phyloP scores from a whole-genome alignment of 352 stramenopile genomes.

The Peronospora tabacina region DNA sequence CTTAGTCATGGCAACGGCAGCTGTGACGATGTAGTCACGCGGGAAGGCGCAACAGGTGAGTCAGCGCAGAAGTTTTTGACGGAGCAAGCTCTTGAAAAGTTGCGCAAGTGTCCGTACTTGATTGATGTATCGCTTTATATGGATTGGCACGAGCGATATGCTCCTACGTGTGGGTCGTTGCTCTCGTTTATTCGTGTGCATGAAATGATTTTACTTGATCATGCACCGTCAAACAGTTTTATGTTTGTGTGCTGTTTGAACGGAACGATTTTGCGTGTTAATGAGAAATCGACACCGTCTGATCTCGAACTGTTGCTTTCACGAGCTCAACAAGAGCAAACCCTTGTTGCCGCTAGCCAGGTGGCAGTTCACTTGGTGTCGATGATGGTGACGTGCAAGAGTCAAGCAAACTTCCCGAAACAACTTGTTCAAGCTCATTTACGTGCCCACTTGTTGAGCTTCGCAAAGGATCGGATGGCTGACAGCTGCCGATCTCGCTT shows the following conservation, averaged over 20 bases:
- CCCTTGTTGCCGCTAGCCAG: constrained; percentile 16
- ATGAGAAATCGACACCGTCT: constrained; percentile 48
- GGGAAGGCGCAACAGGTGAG: constrained; percentile 36
- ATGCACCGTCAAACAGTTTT: constrained; percentile 43
- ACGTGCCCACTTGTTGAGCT: constrained; percentile 27
- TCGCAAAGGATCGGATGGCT: constrained; percentile 2
- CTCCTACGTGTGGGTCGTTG: constrained; percentile 48
- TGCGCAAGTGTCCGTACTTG: constrained; percentile 53
- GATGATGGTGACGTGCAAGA: constrained; percentile 50
- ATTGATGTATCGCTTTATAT: constrained; percentile 51
- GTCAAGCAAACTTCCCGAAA: constrained; percentile 46
- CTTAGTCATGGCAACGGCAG: constrained; percentile 9
- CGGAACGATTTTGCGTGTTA: constrained; percentile 47
- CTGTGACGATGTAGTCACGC: constrained; percentile 1
- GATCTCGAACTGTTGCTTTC: constrained; percentile 33
- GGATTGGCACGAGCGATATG: constrained; percentile 54
- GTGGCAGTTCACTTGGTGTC: constrained; percentile 54
- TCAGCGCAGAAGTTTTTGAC: constrained; percentile 30
- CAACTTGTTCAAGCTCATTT: constrained; percentile 65
- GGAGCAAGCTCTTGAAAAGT: constrained; percentile 36
- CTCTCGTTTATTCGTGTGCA: constrained; percentile 64
- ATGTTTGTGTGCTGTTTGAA: constrained; percentile 65
- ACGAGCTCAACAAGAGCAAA: constrained; percentile 18
- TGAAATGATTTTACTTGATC: constrained; percentile 79
- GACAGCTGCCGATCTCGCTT: constrained; percentile 22